phyloP scores from a whole-genome alignment of 2,329 filamentous ascomycete species.

The Cladosporium sp. region DNA sequence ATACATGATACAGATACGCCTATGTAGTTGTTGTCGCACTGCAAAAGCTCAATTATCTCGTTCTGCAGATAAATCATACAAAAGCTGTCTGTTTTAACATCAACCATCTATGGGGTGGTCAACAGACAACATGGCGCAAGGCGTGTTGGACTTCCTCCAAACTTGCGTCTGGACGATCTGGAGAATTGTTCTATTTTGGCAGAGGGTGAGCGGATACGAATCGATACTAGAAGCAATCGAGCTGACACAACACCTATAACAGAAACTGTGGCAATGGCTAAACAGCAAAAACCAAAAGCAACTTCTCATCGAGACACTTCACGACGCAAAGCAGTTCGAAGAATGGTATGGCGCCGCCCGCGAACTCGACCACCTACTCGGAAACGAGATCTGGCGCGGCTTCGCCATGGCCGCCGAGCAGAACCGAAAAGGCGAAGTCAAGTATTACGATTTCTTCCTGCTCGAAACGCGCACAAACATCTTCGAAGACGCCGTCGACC shows the following conservation, averaged over 20 bases:
- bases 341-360: conserved; percentile 81
- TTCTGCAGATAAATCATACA: not conserved
- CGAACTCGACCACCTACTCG: conserved; percentile 66
- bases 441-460: conserved; percentile 79
- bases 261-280: conserved; percentile 20
- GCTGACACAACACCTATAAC: not conserved
- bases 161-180: not conserved
- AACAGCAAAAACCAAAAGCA: conserved; percentile 16
- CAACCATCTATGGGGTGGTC: conserved; percentile 9
- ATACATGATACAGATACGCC: not conserved
- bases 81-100: not conserved
- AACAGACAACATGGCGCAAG: conserved; percentile 6
- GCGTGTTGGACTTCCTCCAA: conserved; percentile 15
- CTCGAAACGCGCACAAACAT: conserved; percentile 70
- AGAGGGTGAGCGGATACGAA: not conserved
- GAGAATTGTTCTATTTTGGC: conserved; percentile 3
- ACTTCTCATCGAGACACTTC: conserved; percentile 24
- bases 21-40: not conserved
- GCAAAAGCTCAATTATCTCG: not conserved
- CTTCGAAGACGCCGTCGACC: conserved; percentile 25
- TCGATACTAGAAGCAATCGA: not conserved
- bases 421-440: conserved; percentile 50
- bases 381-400: conserved; percentile 81
- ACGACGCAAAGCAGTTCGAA: conserved; percentile 55
- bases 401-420: conserved; percentile 57